Evolutionary conservation across 306 rosid species (phyloP).

Genomic region (Fragaria vesca): DNA sequence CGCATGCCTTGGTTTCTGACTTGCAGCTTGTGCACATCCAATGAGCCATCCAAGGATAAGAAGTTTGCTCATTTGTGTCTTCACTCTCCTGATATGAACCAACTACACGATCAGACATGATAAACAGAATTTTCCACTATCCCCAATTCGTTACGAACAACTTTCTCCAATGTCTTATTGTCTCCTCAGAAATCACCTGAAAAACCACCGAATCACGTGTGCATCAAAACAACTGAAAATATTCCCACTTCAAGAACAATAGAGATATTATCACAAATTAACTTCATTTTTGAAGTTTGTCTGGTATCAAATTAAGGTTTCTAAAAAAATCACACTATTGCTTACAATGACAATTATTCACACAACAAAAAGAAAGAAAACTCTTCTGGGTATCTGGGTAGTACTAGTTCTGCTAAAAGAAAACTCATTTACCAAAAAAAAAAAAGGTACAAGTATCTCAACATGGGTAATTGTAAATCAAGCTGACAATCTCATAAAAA

Average conservation of each 20-base stretch:
- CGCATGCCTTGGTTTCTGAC: constrained; percentile 34
- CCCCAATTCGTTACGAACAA: constrained; percentile 1
- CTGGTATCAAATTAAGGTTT: background rate
- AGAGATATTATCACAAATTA: background rate
- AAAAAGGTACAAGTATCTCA: background rate
- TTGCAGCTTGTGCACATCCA: constrained; percentile 49
- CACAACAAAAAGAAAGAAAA: background rate
- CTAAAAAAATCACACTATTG: background rate
- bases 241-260: background rate
- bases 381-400: background rate
- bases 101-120: constrained; percentile 48
- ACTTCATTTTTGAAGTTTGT: background rate
- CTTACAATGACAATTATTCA: background rate
- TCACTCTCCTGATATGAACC: constrained; percentile 33
- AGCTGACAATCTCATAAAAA: background rate
- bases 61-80: constrained; percentile 34
- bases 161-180: constrained; percentile 3
- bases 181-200: constrained; percentile 25
- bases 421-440: background rate
- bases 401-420: background rate
- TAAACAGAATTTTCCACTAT: constrained; percentile 4
- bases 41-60: constrained; percentile 54
- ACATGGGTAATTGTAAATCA: background rate
- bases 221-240: constrained; percentile 19
- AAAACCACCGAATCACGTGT: background rate